These are phyloP conservation scores for Debaryomyces psychrophilus DNA, from an alignment of 1,139 yeast genomes.

Conservation along the genomic window DNA sequence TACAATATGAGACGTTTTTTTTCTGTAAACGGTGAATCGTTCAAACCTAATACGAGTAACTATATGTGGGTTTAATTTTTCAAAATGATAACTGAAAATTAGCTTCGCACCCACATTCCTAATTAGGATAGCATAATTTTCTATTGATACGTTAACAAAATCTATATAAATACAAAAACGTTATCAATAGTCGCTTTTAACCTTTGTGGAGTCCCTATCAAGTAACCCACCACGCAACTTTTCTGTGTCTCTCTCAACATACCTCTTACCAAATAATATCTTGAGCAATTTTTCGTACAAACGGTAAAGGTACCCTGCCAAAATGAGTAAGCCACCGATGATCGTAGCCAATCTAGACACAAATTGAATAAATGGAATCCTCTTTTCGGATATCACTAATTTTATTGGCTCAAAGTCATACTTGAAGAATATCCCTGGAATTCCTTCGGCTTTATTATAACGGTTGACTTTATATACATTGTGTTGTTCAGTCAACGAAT, in stretches of 20 bases:
- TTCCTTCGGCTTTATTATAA: constrained; percentile 31
- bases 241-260: constrained; percentile 58
- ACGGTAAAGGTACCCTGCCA: constrained; percentile 52
- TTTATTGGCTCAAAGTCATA: constrained; percentile 90
- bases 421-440: constrained; percentile 81
- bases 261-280: constrained; percentile 52
- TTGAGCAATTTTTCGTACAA: constrained; percentile 50
- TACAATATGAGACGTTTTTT: neutral
- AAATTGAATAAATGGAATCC: constrained; percentile 79
- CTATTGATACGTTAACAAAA: neutral
- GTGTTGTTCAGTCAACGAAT: constrained; percentile 69
- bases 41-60: neutral
- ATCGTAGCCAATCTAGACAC: constrained; percentile 79
- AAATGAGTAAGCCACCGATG: constrained; percentile 67
- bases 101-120: constrained; percentile 13
- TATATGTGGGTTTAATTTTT: neutral
- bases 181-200: neutral
- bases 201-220: constrained; percentile 15
- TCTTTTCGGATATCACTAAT: constrained; percentile 64
- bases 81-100: neutral
- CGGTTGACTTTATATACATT: constrained; percentile 25
- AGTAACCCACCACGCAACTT: constrained; percentile 44
- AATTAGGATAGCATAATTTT: constrained; percentile 6
- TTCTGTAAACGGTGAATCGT: neutral
- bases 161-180: neutral